Evolutionary conservation across 1,284 basidiomycete species (phyloP).

Genomic region (Ceratobasidium sp.): DNA sequence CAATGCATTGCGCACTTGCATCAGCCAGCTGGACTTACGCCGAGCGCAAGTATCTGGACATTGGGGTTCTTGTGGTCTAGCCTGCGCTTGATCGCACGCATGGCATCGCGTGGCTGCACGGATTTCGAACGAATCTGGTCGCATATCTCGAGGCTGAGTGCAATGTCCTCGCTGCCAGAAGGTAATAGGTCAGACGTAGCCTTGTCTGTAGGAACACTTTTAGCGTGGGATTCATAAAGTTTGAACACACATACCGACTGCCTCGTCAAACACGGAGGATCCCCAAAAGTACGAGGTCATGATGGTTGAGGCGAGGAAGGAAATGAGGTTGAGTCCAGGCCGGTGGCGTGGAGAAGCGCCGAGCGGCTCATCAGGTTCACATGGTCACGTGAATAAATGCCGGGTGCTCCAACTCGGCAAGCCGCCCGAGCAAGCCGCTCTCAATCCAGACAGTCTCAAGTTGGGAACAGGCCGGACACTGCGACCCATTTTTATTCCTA

Average conservation of each 20-base stretch:
- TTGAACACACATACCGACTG: conserved; percentile 64
- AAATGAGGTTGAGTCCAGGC: conserved; percentile 30
- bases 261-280: conserved; percentile 46
- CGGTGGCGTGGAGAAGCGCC: conserved; percentile 46
- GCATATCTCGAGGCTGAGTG: conserved; percentile 93
- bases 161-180: conserved; percentile 86
- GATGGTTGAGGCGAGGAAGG: conserved; percentile 53
- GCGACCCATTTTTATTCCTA: background rate
- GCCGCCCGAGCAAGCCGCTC: conserved; percentile 5
- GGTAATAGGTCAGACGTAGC: conserved; percentile 91
- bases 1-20: conserved; percentile 24
- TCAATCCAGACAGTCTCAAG: background rate
- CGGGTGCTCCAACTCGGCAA: conserved; percentile 7
- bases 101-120: conserved; percentile 85
- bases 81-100: conserved; percentile 88
- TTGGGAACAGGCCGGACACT: background rate
- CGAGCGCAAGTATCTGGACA: conserved; percentile 87
- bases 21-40: conserved; percentile 65
- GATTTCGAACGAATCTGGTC: conserved; percentile 96
- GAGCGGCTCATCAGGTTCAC: conserved; percentile 24
- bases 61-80: conserved; percentile 96
- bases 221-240: conserved; percentile 38
- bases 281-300: conserved; percentile 65
- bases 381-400: conserved; percentile 30
- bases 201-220: conserved; percentile 68